Evolutionary conservation across 2,329 filamentous ascomycete genomes (phyloP).

Genomic region (Ophiocordyceps robertsii): DNA sequence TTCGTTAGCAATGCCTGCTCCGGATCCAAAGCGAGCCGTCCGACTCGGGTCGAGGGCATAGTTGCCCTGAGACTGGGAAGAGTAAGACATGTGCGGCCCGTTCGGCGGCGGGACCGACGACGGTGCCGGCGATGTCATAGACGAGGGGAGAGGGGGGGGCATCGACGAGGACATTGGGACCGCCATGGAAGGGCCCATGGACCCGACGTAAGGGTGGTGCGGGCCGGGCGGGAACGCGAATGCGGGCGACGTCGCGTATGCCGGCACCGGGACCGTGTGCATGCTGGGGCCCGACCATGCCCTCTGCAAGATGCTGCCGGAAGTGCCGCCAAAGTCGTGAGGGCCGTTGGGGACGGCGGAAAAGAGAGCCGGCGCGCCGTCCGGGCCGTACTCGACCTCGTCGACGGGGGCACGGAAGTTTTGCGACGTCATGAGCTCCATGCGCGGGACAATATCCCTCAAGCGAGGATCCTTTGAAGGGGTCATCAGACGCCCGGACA

Average conservation of each 20-base stretch:
- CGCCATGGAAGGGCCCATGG: constrained; percentile 1
- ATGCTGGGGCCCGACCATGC: constrained; percentile 12
- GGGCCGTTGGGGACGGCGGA: constrained; percentile 2
- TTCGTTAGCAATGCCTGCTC: constrained; percentile 7
- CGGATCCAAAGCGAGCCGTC: constrained; percentile 6
- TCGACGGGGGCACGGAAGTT: constrained; percentile 56
- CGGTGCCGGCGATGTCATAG: neutral
- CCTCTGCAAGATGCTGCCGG: constrained; percentile 10
- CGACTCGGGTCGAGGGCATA: constrained; percentile 5
- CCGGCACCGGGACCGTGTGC: constrained; percentile 1
- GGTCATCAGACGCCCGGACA: constrained; percentile 40
- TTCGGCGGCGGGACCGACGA: constrained; percentile 2
- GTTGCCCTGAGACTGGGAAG: constrained; percentile 3
- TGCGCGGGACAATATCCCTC: constrained; percentile 35
- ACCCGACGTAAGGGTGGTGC: neutral
- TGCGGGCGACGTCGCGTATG: neutral
- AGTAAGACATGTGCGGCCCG: constrained; percentile 6
- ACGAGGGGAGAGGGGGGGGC: neutral
- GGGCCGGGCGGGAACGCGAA: neutral
- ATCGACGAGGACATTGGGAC: neutral
- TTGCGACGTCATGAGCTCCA: constrained; percentile 44
- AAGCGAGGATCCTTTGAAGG: constrained; percentile 35
- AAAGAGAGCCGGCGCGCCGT: constrained; percentile 4
- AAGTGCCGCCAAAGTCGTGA: constrained; percentile 4
- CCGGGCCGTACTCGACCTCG: constrained; percentile 31